Percentiles rank a stretch among this genome's conserved stretches.
Conservation (phyloP, 306 rosid genomes). For the Elaeagnus macrophylla region DNA sequence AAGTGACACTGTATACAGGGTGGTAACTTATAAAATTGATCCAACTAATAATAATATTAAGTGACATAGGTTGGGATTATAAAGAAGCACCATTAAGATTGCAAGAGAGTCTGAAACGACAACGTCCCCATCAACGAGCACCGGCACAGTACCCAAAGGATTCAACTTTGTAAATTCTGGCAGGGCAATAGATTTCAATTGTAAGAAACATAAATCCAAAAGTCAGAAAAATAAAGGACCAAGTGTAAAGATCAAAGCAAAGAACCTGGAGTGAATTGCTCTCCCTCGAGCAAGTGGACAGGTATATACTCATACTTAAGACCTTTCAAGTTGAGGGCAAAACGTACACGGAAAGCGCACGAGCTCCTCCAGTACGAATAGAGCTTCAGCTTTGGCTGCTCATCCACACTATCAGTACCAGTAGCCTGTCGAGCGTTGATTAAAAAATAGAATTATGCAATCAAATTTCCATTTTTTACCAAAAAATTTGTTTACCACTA, state of each 20-base stretch:
- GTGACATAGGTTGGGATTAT: background rate
- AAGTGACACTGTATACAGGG: too few species aligned
- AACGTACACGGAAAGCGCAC: conserved; percentile 38
- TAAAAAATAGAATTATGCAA: too few species aligned
- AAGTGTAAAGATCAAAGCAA: background rate
- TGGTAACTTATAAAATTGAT: background rate
- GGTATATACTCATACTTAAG: conserved; percentile 44
- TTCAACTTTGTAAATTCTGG: conserved; percentile 54
- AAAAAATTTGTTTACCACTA: too few species aligned
- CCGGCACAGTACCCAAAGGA: conserved; percentile 64
- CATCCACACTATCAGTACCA: background rate
- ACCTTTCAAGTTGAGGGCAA: conserved; percentile 67
- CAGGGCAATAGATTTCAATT: background rate
- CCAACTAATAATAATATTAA: background rate
- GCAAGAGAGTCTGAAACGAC: conserved; percentile 60
- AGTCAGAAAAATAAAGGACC: background rate
- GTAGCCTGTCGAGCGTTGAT: too few species aligned
- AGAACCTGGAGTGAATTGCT: conserved; percentile 47
- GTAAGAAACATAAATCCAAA: background rate
- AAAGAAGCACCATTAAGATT: conserved; percentile 42
- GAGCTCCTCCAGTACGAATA: conserved; percentile 38
- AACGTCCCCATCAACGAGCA: conserved; percentile 43
- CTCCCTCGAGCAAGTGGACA: conserved; percentile 45
- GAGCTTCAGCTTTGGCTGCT: conserved; percentile 24
- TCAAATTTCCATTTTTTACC: too few species aligned